Conservation (phyloP, 352 stramenopile genomes). For the Pythium aquatile region DNA sequence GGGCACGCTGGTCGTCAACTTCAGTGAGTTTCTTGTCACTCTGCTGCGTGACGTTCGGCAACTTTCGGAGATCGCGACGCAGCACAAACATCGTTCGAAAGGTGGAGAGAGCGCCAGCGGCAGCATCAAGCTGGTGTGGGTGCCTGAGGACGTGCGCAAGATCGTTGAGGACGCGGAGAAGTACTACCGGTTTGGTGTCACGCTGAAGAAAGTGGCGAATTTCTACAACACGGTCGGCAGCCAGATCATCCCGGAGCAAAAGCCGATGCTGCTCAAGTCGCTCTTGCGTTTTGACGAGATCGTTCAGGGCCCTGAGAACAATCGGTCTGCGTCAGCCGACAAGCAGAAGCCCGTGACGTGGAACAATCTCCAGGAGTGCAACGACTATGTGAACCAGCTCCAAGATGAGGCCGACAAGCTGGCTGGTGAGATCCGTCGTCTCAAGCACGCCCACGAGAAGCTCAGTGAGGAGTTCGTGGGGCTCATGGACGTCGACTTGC, state of each 20-base stretch:
- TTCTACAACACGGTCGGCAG: conserved; percentile 97
- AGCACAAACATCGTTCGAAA: conserved; percentile 36
- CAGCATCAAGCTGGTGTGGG: conserved; percentile 49
- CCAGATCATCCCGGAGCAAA: conserved; percentile 94
- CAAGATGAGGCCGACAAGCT: conserved; percentile 89
- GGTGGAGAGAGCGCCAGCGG: conserved; percentile 1
- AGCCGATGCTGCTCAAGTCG: conserved; percentile 92
- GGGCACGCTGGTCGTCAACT: conserved; percentile 90
- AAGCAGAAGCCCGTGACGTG: conserved; percentile 85
- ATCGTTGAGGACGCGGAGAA: conserved; percentile 88
- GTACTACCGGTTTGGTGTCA: conserved; percentile 94
- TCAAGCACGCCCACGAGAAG: conserved; percentile 88
- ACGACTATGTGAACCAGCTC: conserved; percentile 91
- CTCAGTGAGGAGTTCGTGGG: conserved; percentile 72
- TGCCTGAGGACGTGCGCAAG: conserved; percentile 61
- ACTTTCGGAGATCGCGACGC: conserved; percentile 84
- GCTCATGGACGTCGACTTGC: conserved; percentile 91
- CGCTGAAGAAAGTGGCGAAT: conserved; percentile 95
- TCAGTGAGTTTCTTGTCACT: conserved; percentile 91
- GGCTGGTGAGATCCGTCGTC: conserved; percentile 86
- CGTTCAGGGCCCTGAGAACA: conserved; percentile 59
- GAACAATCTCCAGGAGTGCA: conserved; percentile 90
- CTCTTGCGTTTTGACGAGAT: conserved; percentile 91
- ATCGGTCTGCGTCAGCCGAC: conserved; percentile 30
- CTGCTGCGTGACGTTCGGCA: conserved; percentile 91